Percentiles rank a stretch among this genome's conserved stretches.
phyloP scores from a whole-genome alignment of 2,329 filamentous ascomycete genomes.

The Botrytis cinerea region DNA sequence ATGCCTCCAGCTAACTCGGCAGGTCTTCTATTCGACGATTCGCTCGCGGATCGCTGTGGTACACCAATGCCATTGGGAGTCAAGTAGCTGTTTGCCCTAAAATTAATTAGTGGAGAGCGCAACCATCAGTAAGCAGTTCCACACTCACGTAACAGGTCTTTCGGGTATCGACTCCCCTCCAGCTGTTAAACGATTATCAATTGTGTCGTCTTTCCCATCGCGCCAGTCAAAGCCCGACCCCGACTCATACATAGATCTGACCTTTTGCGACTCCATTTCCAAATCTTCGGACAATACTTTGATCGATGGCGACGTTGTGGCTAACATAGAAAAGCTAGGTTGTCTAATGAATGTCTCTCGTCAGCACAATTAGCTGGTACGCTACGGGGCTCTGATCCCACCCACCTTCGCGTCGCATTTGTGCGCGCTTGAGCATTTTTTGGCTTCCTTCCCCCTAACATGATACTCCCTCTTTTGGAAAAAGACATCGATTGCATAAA shows the following conservation, averaged over 20 bases:
- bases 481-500: slow-evolving; percentile 59
- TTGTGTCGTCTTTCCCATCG: slow-evolving; percentile 29
- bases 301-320: slow-evolving; percentile 30
- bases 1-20: slow-evolving; percentile 59
- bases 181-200: slow-evolving; percentile 20
- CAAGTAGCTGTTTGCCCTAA: slow-evolving; percentile 30
- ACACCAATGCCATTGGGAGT: slow-evolving; percentile 24
- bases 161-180: slow-evolving; percentile 25
- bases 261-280: slow-evolving; percentile 42
- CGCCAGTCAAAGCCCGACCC: slow-evolving; percentile 35
- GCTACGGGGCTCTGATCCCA: slow-evolving; percentile 8
- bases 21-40: slow-evolving; percentile 34
- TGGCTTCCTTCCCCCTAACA: slow-evolving; percentile 54
- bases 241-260: slow-evolving; percentile 43
- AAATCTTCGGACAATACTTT: slow-evolving; percentile 38
- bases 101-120: slow-evolving; percentile 28
- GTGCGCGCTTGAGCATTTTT: slow-evolving; percentile 34
- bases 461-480: slow-evolving; percentile 64
- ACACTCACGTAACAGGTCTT: slow-evolving; percentile 25
- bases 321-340: slow-evolving; percentile 38
- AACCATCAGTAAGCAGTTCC: slow-evolving; percentile 19
- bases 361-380: slow-evolving; percentile 24
- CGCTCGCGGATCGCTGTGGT: slow-evolving; percentile 33
- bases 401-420: slow-evolving; percentile 35
- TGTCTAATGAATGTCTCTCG: slow-evolving; percentile 33